Percentiles rank a stretch among this genome's conserved stretches.
Conservation (phyloP, 495 filamentous ascomycete genomes). For the Podospora fimiseda region DNA sequence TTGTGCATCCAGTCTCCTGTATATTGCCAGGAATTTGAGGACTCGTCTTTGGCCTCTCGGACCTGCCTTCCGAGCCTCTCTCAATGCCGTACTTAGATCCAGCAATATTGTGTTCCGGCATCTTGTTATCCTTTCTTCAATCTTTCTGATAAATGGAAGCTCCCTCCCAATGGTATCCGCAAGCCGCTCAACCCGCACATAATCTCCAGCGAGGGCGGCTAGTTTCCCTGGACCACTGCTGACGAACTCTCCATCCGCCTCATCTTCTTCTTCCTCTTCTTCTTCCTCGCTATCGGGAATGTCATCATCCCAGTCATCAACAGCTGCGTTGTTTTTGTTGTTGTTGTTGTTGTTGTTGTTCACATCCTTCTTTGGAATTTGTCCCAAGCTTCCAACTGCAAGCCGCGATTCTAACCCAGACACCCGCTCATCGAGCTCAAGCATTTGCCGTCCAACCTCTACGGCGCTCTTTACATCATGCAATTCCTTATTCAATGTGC, state of each 20-base stretch:
- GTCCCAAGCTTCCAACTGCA: conserved; percentile 32
- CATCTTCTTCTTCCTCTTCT: conserved; percentile 21
- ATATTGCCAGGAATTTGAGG: conserved; percentile 68
- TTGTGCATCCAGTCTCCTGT: conserved; percentile 69
- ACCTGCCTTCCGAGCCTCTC: conserved; percentile 57
- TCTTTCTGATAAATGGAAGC: conserved; percentile 41
- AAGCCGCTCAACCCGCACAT: conserved; percentile 32
- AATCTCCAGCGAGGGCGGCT: conserved; percentile 38
- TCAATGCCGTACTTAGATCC: conserved; percentile 73
- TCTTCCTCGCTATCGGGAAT: conserved; percentile 16
- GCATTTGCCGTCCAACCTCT: conserved; percentile 55
- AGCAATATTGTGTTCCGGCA: conserved; percentile 70
- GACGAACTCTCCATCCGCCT: conserved; percentile 21
- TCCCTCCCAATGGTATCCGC: conserved; percentile 37
- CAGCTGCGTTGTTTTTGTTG: conserved; percentile 32
- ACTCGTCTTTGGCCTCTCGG: conserved; percentile 49
- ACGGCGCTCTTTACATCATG: conserved; percentile 33
- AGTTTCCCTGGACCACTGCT: conserved; percentile 39
- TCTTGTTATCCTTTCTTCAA: conserved; percentile 46
- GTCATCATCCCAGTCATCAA: conserved; percentile 29
- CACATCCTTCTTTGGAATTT: conserved; percentile 20
- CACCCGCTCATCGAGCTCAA: conserved; percentile 65
- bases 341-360: no score
- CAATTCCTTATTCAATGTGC: conserved; percentile 37
- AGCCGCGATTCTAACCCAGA: conserved; percentile 70